Evolutionary conservation across 192 early-diverging fungal species (phyloP).

Genomic region (Umbelopsis vinacea): DNA sequence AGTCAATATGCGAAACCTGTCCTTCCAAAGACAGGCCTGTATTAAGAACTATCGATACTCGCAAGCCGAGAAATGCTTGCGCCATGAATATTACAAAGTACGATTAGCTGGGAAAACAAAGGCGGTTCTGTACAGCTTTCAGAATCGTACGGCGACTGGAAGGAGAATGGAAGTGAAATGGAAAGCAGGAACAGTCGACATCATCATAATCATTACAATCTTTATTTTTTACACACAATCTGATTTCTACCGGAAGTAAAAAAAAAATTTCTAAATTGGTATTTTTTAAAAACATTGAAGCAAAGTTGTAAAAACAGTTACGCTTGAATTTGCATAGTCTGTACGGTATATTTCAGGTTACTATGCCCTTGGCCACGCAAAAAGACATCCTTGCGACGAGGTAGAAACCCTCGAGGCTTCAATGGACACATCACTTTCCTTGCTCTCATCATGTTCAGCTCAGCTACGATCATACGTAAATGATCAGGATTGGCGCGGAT

Average conservation of each 20-base stretch:
- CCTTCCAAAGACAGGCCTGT: slow-evolving; percentile 60
- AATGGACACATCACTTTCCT: slow-evolving; percentile 51
- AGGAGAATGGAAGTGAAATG: too few relatives aligned
- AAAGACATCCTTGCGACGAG: slow-evolving; percentile 46
- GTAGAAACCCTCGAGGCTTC: slow-evolving; percentile 47
- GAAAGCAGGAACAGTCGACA: too few relatives aligned
- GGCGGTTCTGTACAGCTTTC: neutral
- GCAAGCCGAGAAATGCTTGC: slow-evolving; percentile 58
- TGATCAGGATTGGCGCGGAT: slow-evolving; percentile 50
- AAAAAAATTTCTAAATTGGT: too few relatives aligned
- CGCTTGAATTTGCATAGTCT: neutral
- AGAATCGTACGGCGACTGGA: neutral
- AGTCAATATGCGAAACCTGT: slow-evolving; percentile 63
- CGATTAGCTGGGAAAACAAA: neutral
- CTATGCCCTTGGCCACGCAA: neutral
- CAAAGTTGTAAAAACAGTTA: too few relatives aligned
- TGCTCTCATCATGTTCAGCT: slow-evolving; percentile 56
- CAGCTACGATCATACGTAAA: slow-evolving; percentile 53
- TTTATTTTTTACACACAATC: too few relatives aligned
- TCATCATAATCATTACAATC: too few relatives aligned
- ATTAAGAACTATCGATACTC: slow-evolving; percentile 55
- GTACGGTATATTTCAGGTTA: neutral
- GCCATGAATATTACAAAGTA: slow-evolving; percentile 43
- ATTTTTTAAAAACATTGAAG: too few relatives aligned
- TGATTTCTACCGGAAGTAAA: too few relatives aligned